Evolutionary conservation across 768 basidiomycete species (phyloP).

Genomic region (Russula sp.): DNA sequence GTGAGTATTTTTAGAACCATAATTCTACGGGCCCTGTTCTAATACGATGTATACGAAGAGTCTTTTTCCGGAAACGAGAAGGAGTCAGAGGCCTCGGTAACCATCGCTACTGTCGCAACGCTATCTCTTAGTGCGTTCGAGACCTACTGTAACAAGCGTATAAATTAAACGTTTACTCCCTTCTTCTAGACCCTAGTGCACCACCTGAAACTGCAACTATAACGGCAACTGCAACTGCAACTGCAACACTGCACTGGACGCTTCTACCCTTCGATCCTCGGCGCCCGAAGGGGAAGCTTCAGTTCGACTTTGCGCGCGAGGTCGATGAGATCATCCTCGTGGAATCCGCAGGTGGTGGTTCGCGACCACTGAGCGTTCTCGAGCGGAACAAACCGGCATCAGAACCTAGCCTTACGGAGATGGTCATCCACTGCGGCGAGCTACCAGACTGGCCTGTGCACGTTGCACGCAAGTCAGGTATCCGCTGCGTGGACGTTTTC

Average conservation of each 20-base stretch:
- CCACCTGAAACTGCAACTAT: too few species aligned
- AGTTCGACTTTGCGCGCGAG: slow-evolving; percentile 46
- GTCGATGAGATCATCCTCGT: slow-evolving; percentile 37
- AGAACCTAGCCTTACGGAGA: slow-evolving; percentile 45
- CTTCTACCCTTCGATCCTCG: slow-evolving; percentile 43
- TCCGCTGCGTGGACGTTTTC: slow-evolving; percentile 59
- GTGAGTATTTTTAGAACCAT: background rate
- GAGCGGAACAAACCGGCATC: slow-evolving; percentile 47
- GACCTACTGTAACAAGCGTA: background rate
- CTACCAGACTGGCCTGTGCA: slow-evolving; percentile 44
- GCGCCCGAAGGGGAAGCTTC: slow-evolving; percentile 40
- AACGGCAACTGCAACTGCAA: too few species aligned
- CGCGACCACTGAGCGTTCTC: slow-evolving; percentile 36
- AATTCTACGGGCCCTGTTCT: background rate
- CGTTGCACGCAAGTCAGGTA: slow-evolving; percentile 44
- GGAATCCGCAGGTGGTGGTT: slow-evolving; percentile 32
- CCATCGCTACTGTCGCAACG: background rate
- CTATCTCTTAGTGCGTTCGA: slow-evolving; percentile 6
- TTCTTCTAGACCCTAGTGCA: slow-evolving; percentile 31
- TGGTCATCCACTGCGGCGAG: slow-evolving; percentile 47
- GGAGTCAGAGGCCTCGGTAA: too few species aligned
- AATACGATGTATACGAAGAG: background rate
- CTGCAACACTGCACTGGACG: slow-evolving; percentile 49
- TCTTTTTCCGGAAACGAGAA: background rate
- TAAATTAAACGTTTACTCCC: background rate